phyloP scores from a whole-genome alignment of 169 alveolate species.

The Cryptosporidium parvum region DNA sequence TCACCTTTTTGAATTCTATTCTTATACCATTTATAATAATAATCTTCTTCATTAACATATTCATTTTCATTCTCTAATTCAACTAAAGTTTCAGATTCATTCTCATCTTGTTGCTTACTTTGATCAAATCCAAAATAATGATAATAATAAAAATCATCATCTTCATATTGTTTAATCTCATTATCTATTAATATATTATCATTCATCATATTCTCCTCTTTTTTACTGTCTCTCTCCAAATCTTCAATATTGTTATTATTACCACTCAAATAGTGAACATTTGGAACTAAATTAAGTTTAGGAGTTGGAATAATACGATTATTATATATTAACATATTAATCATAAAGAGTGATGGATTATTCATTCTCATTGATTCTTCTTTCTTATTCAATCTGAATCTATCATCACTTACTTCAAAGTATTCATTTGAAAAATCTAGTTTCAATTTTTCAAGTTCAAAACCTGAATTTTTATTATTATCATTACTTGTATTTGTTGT shows the following conservation, averaged over 20 bases:
- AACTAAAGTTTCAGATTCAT: neutral
- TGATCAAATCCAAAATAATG: neutral
- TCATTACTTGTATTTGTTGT: neutral
- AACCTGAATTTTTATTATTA: neutral
- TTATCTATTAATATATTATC: neutral
- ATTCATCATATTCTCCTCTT: neutral
- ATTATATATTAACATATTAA: constrained; percentile 17
- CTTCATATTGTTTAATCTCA: neutral
- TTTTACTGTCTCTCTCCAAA: neutral
- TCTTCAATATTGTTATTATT: neutral
- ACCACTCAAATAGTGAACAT: too few species aligned
- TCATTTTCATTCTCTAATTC: neutral
- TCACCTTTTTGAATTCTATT: neutral
- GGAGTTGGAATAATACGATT: constrained; percentile 37
- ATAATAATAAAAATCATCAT: constrained; percentile 4
- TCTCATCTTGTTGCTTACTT: neutral
- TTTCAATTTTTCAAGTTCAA: neutral
- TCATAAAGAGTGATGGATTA: constrained; percentile 17
- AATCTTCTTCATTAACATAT: constrained; percentile 3
- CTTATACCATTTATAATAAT: constrained; percentile 18
- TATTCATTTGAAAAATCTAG: constrained; percentile 5
- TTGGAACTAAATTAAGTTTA: constrained; percentile 3
- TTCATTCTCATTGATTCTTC: neutral
- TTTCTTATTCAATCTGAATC: neutral
- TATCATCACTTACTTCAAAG: neutral